These are phyloP conservation scores for Diutina mesorugosa DNA, from an alignment of 1,139 yeast genomes.

Conservation along the genomic window DNA sequence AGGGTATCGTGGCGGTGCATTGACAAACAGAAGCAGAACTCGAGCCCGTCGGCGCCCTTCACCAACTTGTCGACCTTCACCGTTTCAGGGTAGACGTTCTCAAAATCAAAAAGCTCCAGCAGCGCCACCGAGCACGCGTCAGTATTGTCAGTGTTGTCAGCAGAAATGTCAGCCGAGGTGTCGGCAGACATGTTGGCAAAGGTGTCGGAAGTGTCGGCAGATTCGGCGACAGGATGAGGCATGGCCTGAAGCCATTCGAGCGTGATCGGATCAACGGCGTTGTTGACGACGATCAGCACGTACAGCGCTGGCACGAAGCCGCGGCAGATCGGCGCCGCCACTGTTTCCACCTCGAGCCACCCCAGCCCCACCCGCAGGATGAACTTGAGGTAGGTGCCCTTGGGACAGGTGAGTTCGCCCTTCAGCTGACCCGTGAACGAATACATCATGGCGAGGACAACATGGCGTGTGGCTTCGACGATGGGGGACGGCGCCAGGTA, in stretches of 20 bases:
- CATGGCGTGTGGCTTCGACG: not conserved
- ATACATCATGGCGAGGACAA: not conserved
- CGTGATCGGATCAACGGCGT: conserved; percentile 1
- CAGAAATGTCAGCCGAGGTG: not conserved
- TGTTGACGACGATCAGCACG: not conserved
- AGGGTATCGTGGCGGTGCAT: not conserved
- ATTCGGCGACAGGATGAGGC: not conserved
- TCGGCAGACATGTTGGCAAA: not conserved
- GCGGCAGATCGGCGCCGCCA: not conserved
- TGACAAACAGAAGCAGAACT: not conserved
- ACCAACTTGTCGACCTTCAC: not conserved
- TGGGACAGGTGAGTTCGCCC: not conserved
- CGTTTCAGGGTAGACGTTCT: not conserved
- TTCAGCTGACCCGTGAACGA: not conserved
- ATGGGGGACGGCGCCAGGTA: not conserved
- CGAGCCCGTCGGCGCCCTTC: not conserved
- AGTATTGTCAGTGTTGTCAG: not conserved
- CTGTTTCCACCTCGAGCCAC: not conserved
- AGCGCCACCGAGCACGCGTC: not conserved
- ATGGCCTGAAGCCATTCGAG: not conserved
- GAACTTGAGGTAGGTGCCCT: not conserved
- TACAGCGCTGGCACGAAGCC: conserved; percentile 1
- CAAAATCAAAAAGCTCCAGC: not conserved
- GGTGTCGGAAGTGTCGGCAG: not conserved
- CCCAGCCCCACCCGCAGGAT: not conserved